Evolutionary conservation across 108 stramenopile species (phyloP).

Genomic region (Nitzschia sp.): DNA sequence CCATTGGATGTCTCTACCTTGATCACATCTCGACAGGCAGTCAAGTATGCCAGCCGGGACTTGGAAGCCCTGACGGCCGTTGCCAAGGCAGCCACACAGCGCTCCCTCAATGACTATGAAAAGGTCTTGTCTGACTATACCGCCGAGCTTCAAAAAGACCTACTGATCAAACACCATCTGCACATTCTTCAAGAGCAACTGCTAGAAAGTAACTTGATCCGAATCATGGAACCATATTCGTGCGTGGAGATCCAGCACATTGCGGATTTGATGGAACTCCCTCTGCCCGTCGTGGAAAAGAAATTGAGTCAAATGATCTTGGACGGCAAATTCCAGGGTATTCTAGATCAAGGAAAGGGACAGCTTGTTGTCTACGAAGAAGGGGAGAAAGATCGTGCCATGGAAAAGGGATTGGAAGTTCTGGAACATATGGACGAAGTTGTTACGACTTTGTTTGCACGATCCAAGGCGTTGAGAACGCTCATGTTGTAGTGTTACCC

Average conservation of each 20-base stretch:
- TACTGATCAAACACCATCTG: constrained; percentile 96
- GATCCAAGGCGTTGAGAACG: constrained; percentile 74
- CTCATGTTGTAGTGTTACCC: constrained; percentile 68
- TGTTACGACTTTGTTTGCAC: constrained; percentile 79
- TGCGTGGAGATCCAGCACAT: constrained; percentile 97
- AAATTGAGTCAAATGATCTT: constrained; percentile 99
- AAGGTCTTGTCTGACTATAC: constrained; percentile 66
- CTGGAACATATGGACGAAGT: constrained; percentile 91
- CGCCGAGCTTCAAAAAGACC: constrained; percentile 79
- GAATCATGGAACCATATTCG: constrained; percentile 97
- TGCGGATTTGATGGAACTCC: constrained; percentile 93
- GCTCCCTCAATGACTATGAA: constrained; percentile 91
- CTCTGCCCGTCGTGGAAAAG: constrained; percentile 82
- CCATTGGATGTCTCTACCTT: constrained; percentile 75
- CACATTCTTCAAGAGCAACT: constrained; percentile 93
- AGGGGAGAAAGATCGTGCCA: constrained; percentile 74
- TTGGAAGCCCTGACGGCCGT: constrained; percentile 96
- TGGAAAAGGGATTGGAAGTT: constrained; percentile 91
- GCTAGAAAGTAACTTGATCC: constrained; percentile 94
- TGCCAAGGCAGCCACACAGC: constrained; percentile 86
- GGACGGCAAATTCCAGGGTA: constrained; percentile 95
- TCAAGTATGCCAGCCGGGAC: constrained; percentile 94
- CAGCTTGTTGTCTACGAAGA: constrained; percentile 89
- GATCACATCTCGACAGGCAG: constrained; percentile 87
- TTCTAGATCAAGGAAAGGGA: constrained; percentile 99